Base-by-base conservation (phyloP, 345 rosid genomes). In the Moricandia arvensis region DNA sequence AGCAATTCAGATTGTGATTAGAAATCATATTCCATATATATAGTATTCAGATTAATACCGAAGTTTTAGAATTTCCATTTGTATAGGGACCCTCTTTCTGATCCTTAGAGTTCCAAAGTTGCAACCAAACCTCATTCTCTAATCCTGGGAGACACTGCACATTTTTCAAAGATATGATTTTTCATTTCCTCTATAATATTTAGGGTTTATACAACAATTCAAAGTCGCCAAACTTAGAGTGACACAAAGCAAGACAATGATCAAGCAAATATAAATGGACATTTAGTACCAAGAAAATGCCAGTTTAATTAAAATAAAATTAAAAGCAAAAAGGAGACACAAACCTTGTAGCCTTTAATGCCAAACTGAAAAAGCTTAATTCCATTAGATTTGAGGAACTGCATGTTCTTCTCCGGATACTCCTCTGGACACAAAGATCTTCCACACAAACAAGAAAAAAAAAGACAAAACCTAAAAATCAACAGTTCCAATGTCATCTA, bases 371-470 rank as follows among this genome's bases (percentile, higher is more conserved):
- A 89, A 58, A 90, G 93, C 87, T 61, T 88, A 81, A 95, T 88
- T 59, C 89, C 96, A 66, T 87, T 88, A 63, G 91, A 85, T 85
- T 89, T 92, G 11, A 92, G 89, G 54, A 92, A 95, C 80, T 86
- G 91, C 79, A 35, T 74, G 76, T 86, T 90, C 75, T 77, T 77
- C 80, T 89, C 97, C 24, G 97, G 90, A 73, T 95, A 95, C 5
- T 86, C 82, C 88, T 95, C 99, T 33, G 99, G 96, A 72, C 99
- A 95, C 79, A 95, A 51, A 73, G 82, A 90, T 84, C 99, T 95
- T 75, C 72, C 72, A 70, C 66, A 71, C 69, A 65, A 30, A 33
- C 51, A 67, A 43, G 24, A 3, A 8, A 38, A 17, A 3, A 8
- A 38, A 17, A 37, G 18, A 18, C 15, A 37, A 6, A 75, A 41